Conservation (phyloP, 1,284 basidiomycete species). For the Lignosus rhinocerotis region DNA sequence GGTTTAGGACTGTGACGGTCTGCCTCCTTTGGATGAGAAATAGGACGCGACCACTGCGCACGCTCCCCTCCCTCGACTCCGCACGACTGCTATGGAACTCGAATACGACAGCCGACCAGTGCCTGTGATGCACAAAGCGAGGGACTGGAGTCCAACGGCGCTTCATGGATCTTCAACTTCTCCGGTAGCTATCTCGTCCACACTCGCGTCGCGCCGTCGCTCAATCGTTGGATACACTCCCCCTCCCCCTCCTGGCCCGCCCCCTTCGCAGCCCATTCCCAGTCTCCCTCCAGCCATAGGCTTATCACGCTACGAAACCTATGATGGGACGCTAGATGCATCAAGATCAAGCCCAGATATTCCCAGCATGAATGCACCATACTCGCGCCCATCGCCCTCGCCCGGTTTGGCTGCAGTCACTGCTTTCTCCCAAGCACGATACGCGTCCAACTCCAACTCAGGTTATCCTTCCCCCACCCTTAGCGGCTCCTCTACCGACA, state of each 20-base stretch:
- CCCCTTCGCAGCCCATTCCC: constrained; percentile 73
- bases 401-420: constrained; percentile 59
- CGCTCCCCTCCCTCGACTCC: background rate
- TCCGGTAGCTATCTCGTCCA: constrained; percentile 34
- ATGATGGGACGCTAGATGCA: constrained; percentile 27
- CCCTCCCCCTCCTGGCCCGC: constrained; percentile 68
- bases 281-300: constrained; percentile 46
- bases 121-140: constrained; percentile 39
- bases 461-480: constrained; percentile 31
- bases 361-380: constrained; percentile 32
- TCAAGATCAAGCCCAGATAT: constrained; percentile 25
- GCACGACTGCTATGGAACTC: constrained; percentile 47
- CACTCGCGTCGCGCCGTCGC: constrained; percentile 52
- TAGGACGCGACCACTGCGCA: constrained; percentile 10
- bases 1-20: constrained; percentile 18
- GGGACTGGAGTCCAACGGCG: constrained; percentile 48
- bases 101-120: constrained; percentile 50
- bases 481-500: constrained; percentile 42
- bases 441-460: constrained; percentile 40
- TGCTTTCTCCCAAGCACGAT: constrained; percentile 56
- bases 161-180: constrained; percentile 32
- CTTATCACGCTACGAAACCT: constrained; percentile 30
- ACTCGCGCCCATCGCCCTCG: constrained; percentile 52
- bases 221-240: constrained; percentile 63
- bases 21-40: constrained; percentile 5